These are phyloP conservation scores for Borovskyia barvae DNA, from an alignment of 208 protist species.

Conservation along the genomic window DNA sequence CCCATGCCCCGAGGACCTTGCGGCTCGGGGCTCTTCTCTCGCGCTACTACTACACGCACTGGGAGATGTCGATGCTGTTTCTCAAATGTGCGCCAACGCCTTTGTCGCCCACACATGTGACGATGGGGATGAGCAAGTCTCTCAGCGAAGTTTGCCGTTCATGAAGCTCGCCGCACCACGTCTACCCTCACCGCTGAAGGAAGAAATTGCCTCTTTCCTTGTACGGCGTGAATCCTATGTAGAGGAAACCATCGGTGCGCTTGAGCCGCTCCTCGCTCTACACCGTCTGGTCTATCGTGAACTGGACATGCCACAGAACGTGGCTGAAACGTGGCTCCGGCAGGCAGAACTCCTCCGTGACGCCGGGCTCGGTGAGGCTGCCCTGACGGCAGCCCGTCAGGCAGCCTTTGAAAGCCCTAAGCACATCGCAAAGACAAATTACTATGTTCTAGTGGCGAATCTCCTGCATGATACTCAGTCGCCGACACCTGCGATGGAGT, in stretches of 20 bases:
- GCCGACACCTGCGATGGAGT: conserved; percentile 72
- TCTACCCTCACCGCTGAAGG: conserved; percentile 19
- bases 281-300: conserved; percentile 78
- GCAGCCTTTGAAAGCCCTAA: conserved; percentile 30
- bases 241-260: conserved; percentile 60
- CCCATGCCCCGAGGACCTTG: conserved; percentile 68
- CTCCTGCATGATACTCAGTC: conserved; percentile 84
- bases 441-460: conserved; percentile 84
- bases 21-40: conserved; percentile 57
- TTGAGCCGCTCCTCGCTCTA: conserved; percentile 80
- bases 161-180: conserved; percentile 12
- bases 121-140: not conserved
- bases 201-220: conserved; percentile 28
- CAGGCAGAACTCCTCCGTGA: conserved; percentile 82
- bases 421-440: conserved; percentile 27
- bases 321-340: conserved; percentile 75
- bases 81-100: conserved; percentile 27
- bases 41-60: conserved; percentile 75
- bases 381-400: conserved; percentile 69
- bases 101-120: conserved; percentile 3
- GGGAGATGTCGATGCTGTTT: conserved; percentile 71
- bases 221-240: conserved; percentile 35
- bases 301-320: conserved; percentile 47
- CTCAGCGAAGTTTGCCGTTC: conserved; percentile 3
- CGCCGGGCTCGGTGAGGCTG: conserved; percentile 70